Evolutionary conservation across 805 yeast genomes (phyloP).

Genomic region (Kluyveromyces nonfermentans): DNA sequence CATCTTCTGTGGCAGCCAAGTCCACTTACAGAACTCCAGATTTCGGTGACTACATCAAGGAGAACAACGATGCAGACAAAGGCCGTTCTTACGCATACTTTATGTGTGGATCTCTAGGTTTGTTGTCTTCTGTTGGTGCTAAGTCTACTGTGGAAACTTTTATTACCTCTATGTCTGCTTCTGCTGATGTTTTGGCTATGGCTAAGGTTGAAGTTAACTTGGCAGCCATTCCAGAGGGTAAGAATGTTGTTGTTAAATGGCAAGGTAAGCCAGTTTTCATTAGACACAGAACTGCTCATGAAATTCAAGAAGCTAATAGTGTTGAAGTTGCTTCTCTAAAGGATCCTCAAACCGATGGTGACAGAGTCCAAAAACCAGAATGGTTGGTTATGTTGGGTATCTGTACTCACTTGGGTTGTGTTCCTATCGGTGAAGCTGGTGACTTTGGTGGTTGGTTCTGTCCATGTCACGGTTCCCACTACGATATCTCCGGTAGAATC

Average conservation of each 20-base stretch:
- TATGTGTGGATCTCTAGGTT: slow-evolving; percentile 94
- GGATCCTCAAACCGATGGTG: slow-evolving; percentile 90
- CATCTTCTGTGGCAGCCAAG: slow-evolving; percentile 36
- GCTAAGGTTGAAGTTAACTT: slow-evolving; percentile 98
- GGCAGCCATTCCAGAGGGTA: slow-evolving; percentile 90
- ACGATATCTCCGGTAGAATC: slow-evolving; percentile 99
- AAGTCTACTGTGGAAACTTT: slow-evolving; percentile 92
- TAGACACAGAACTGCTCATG: slow-evolving; percentile 93
- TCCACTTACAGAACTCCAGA: slow-evolving; percentile 88
- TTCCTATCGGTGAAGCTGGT: slow-evolving; percentile 99
- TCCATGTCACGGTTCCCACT: slow-evolving; percentile 99
- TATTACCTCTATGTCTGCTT: slow-evolving; percentile 89
- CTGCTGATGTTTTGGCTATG: slow-evolving; percentile 98
- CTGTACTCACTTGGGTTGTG: slow-evolving; percentile 99
- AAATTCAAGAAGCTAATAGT: slow-evolving; percentile 87
- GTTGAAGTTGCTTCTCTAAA: slow-evolving; percentile 72
- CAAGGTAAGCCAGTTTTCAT: slow-evolving; percentile 99
- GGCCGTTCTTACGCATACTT: slow-evolving; percentile 87
- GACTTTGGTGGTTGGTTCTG: slow-evolving; percentile 99
- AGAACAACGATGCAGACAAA: slow-evolving; percentile 58
- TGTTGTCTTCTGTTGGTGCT: slow-evolving; percentile 87
- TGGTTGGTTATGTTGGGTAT: slow-evolving; percentile 99
- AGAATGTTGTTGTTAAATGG: slow-evolving; percentile 98
- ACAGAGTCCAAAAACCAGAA: slow-evolving; percentile 93
- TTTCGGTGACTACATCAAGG: slow-evolving; percentile 70